phyloP scores from a whole-genome alignment of 345 rosid species.

The Camelina sativa region DNA sequence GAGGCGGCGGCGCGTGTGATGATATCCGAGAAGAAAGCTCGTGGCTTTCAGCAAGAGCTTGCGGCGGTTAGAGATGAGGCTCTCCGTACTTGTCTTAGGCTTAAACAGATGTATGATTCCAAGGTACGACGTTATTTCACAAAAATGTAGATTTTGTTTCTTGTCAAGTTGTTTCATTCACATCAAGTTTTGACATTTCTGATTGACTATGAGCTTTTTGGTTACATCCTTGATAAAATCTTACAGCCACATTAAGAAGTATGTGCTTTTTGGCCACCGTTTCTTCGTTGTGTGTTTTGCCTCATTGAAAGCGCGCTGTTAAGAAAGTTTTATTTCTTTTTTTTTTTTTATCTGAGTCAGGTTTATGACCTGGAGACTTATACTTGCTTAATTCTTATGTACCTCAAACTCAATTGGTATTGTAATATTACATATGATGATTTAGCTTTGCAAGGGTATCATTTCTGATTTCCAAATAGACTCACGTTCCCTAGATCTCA shows the following conservation, averaged over 20 bases:
- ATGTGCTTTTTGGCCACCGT: background rate
- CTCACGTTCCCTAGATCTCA: background rate
- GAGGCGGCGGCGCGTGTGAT: conserved; percentile 92
- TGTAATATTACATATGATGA: background rate
- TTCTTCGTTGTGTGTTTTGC: background rate
- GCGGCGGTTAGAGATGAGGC: conserved; percentile 72
- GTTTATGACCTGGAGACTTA: background rate
- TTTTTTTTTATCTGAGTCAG: too few relatives aligned
- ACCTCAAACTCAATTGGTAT: conserved; percentile 1
- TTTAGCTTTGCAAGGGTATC: conserved; percentile 6
- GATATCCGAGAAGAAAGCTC: conserved; percentile 79
- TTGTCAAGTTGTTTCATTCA: background rate
- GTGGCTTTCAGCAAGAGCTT: conserved; percentile 72
- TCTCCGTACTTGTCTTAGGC: conserved; percentile 73
- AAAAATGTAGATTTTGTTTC: conserved; percentile 2
- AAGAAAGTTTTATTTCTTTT: too few relatives aligned
- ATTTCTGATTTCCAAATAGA: background rate
- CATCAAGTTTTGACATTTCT: conserved; percentile 1
- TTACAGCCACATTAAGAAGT: background rate
- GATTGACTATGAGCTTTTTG: conserved; percentile 5
- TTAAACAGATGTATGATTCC: conserved; percentile 78
- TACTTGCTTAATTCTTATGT: conserved; percentile 1
- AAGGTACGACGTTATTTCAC: conserved; percentile 55
- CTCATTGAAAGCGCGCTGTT: background rate
- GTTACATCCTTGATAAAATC: background rate